phyloP scores from a whole-genome alignment of 768 basidiomycete species.

The Auricularia sp. region DNA sequence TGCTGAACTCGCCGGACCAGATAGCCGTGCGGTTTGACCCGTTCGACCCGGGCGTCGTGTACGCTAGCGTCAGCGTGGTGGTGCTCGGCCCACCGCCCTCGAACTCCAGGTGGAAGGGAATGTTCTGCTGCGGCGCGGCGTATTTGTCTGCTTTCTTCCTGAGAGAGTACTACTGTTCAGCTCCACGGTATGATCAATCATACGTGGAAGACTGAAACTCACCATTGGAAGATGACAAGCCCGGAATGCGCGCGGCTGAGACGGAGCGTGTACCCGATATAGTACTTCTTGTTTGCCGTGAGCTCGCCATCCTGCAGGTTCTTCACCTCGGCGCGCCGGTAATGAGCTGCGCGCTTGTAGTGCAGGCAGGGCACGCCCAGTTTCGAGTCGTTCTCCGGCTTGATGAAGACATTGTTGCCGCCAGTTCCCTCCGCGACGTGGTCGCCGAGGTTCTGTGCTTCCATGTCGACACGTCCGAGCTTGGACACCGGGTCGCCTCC shows the following conservation, averaged over 20 bases:
- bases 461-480: not conserved
- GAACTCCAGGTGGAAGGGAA: not conserved
- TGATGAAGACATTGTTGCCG: not conserved
- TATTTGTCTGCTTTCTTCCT: not conserved
- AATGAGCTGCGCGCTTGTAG: not conserved
- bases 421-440: not conserved
- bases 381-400: not conserved
- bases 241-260: not conserved
- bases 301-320: not conserved
- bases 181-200: too few species aligned
- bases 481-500: not conserved
- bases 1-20: not conserved
- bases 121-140: conserved; percentile 1
- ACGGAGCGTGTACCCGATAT: not conserved
- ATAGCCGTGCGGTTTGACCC: not conserved
- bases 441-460: not conserved
- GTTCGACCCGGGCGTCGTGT: not conserved
- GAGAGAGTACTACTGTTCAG: not conserved
- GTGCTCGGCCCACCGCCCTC: not conserved
- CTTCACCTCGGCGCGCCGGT: conserved; percentile 1
- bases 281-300: not conserved
- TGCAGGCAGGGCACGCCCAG: not conserved
- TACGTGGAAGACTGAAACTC: not conserved
- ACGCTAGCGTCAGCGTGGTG: not conserved
- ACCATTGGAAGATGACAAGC: conserved; percentile 1